phyloP scores from a whole-genome alignment of 148 eudicot species.

The Arctostaphylos glauca region DNA sequence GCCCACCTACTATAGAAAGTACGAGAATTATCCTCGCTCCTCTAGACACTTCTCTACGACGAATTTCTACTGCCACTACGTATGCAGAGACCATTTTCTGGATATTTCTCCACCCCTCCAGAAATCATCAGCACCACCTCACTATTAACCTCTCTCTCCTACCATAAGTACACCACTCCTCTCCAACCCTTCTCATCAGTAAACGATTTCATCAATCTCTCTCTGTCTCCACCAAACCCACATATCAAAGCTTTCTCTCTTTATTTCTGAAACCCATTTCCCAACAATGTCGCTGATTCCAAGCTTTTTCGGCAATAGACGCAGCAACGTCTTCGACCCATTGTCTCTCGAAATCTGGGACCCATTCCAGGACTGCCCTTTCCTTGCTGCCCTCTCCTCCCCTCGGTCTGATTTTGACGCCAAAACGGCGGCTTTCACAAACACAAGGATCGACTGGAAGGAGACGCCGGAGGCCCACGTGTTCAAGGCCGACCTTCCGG shows the following conservation, averaged over 20 bases:
- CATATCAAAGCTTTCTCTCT: neutral
- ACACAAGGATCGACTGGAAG: neutral
- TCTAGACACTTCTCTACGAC: too few species aligned
- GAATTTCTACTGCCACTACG: too few species aligned
- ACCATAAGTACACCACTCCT: neutral
- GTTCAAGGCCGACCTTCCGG: slow-evolving; percentile 2
- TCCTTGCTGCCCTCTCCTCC: neutral
- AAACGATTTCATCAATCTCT: neutral
- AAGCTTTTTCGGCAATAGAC: neutral
- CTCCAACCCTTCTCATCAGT: neutral
- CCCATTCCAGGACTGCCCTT: neutral
- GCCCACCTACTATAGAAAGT: too few species aligned
- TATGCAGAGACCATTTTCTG: too few species aligned
- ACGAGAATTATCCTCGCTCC: too few species aligned
- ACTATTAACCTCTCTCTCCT: neutral
- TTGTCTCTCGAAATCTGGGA: neutral
- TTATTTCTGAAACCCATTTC: neutral
- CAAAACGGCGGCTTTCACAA: neutral
- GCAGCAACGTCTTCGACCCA: neutral
- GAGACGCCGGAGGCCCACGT: slow-evolving; percentile 4
- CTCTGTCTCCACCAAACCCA: neutral
- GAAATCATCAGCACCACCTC: neutral
- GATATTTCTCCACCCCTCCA: too few species aligned
- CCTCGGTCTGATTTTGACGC: neutral
- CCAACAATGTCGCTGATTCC: neutral